Conservation (phyloP, 805 yeast species). For the Zygosaccharomyces lentus region DNA sequence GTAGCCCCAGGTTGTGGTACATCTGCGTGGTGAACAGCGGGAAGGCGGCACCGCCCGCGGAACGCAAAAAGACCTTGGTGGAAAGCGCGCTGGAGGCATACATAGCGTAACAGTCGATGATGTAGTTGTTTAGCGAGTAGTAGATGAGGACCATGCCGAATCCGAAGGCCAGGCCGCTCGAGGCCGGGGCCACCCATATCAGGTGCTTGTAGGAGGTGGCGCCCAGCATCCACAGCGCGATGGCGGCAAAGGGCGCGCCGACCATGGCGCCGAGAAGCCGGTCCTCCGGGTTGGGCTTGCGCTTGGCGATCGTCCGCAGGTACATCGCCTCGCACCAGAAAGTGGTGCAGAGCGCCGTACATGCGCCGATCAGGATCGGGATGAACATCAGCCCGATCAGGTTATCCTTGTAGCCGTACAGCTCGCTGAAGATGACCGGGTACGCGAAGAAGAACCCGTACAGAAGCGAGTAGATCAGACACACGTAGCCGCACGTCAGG, state of each 20-base stretch:
- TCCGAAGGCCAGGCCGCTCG: conserved; percentile 77
- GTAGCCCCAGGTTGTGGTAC: conserved; percentile 68
- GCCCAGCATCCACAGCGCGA: conserved; percentile 74
- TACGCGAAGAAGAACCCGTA: conserved; percentile 95
- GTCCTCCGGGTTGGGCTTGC: conserved; percentile 74
- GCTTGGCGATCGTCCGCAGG: conserved; percentile 43
- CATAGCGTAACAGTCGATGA: conserved; percentile 83
- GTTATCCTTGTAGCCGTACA: conserved; percentile 75
- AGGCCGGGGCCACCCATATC: conserved; percentile 76
- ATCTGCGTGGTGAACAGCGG: conserved; percentile 78
- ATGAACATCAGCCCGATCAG: conserved; percentile 81
- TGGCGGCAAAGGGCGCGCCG: conserved; percentile 79
- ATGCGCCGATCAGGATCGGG: conserved; percentile 86
- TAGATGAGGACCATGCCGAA: conserved; percentile 73
- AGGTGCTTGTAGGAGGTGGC: conserved; percentile 68
- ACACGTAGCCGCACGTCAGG: conserved; percentile 78
- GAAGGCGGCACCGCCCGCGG: conserved; percentile 85
- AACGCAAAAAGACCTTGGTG: conserved; percentile 73
- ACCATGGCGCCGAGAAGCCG: conserved; percentile 76
- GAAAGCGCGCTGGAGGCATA: conserved; percentile 79
- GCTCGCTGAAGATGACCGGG: conserved; percentile 78
- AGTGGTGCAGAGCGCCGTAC: conserved; percentile 67
- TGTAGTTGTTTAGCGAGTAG: conserved; percentile 74
- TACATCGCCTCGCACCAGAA: conserved; percentile 67
- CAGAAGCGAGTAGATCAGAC: conserved; percentile 81